Percentiles rank a stretch among this genome's conserved stretches.
These are phyloP conservation scores for Helianthus tuberosus DNA, from an alignment of 129 eudicot genomes.

Conservation along the genomic window DNA sequence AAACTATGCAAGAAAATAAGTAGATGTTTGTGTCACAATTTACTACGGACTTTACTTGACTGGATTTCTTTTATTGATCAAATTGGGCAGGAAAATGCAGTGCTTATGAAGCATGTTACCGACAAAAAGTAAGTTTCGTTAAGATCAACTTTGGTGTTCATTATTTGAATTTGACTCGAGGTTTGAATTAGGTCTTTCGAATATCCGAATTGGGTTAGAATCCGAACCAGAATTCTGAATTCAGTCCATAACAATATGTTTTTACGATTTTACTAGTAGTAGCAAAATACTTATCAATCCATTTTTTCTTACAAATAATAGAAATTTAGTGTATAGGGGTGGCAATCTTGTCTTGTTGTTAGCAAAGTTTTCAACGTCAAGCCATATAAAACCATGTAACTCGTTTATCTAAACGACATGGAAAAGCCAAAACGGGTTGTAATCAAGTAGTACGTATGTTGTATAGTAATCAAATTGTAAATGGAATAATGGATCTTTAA, in stretches of 20 bases:
- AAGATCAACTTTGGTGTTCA: not conserved
- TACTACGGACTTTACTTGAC: conserved; percentile 1
- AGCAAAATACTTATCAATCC: not conserved
- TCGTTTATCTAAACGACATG: too few relatives aligned
- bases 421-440: too few relatives aligned
- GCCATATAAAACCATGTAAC: too few relatives aligned
- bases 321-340: not conserved
- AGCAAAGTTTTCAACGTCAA: too few relatives aligned
- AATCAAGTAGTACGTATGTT: too few relatives aligned
- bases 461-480: too few relatives aligned
- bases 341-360: not conserved
- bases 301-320: not conserved
- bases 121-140: conserved; percentile 61
- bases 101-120: conserved; percentile 55
- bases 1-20: not conserved
- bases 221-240: too few relatives aligned
- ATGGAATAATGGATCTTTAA: too few relatives aligned
- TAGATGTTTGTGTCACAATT: not conserved
- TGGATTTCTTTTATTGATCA: conserved; percentile 11
- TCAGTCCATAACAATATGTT: too few relatives aligned
- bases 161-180: too few relatives aligned
- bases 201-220: too few relatives aligned
- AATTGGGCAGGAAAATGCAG: conserved; percentile 67
- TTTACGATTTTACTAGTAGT: not conserved
- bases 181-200: too few relatives aligned